Evolutionary conservation across 768 basidiomycete species (phyloP).

Genomic region (Naganishia antarctica): DNA sequence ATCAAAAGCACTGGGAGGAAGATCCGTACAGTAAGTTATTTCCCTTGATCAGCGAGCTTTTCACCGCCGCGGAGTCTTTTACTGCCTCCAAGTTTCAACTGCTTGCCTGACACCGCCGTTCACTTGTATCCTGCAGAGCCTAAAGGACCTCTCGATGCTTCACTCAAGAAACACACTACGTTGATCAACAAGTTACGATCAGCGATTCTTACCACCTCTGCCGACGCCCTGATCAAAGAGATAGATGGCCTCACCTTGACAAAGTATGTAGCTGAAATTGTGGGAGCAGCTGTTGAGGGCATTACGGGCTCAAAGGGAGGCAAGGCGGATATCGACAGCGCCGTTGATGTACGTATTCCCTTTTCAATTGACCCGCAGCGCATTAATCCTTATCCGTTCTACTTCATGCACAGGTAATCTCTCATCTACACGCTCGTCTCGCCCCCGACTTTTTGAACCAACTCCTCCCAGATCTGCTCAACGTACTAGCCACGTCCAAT

Average conservation of each 20-base stretch:
- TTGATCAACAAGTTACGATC: conserved; percentile 88
- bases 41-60: too few relatives aligned
- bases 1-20: conserved; percentile 44
- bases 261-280: conserved; percentile 94
- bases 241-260: conserved; percentile 82
- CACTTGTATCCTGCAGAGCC: conserved; percentile 54
- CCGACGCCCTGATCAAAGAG: conserved; percentile 83
- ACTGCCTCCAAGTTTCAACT: too few relatives aligned
- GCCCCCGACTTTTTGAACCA: conserved; percentile 70
- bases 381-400: background rate
- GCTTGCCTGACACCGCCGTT: too few relatives aligned
- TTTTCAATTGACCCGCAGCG: background rate
- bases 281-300: conserved; percentile 79
- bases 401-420: conserved; percentile 63
- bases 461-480: conserved; percentile 58
- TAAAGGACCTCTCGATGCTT: conserved; percentile 74
- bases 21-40: conserved; percentile 40
- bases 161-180: conserved; percentile 90
- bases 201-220: conserved; percentile 56
- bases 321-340: conserved; percentile 87
- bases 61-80: too few relatives aligned
- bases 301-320: conserved; percentile 55
- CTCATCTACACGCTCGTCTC: conserved; percentile 80
- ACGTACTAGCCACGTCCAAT: conserved; percentile 49
- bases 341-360: conserved; percentile 67